Evolutionary conservation across 148 eudicot species (phyloP), one percentile per base, ranked within the genome.

Genomic region (Arctostaphylos glauca): DNA sequence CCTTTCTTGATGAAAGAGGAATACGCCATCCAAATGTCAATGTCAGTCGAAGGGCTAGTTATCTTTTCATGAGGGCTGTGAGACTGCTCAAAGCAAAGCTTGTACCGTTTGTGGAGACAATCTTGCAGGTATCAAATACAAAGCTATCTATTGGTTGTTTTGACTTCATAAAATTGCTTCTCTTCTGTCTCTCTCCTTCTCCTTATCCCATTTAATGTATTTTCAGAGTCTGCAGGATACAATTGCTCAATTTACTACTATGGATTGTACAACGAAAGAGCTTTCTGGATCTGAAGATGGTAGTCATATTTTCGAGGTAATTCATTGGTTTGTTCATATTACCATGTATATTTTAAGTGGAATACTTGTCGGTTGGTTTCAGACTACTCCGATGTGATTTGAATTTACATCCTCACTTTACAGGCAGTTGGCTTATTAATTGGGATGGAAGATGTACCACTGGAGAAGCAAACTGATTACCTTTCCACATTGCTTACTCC

Each of bases 341-440:
- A 50, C 21, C 5, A 3, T 23, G 44, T 46, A 31, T 74, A 5
- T 67, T 41, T 41, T 13, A 5, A 62, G 54, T 50, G 38, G 50
- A 53, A 70, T 21, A 15, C 16, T 9, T 18, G 31, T 49, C 59
- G 16, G 14, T 78, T 59, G 38, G 64, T 77, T 67, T 67, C 58
- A 50, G 76, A 53, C 52, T 67, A 21, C 52, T 71, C 12, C 53
- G 31, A 82, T 46, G 38, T 58, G 71, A 64, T 38, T 59, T 44
- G 49, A 48, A 81, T 80, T 78, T 81, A 75, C 48, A 13, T 79
- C 13, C 8, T 55, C 84, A 72, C 84, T 76, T 75, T 38, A 15
- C 83, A 96, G 99, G 99, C 98, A 50, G 94, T 96, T 85, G 99
- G 99, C 81, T 90, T 96, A 83, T 85, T 96, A 82, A 93, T 94